Percentiles rank a stretch among this genome's conserved stretches.
These are phyloP conservation scores for Zea luxurians DNA, from an alignment of 176 grass and related monocot genomes.

Conservation along the genomic window DNA sequence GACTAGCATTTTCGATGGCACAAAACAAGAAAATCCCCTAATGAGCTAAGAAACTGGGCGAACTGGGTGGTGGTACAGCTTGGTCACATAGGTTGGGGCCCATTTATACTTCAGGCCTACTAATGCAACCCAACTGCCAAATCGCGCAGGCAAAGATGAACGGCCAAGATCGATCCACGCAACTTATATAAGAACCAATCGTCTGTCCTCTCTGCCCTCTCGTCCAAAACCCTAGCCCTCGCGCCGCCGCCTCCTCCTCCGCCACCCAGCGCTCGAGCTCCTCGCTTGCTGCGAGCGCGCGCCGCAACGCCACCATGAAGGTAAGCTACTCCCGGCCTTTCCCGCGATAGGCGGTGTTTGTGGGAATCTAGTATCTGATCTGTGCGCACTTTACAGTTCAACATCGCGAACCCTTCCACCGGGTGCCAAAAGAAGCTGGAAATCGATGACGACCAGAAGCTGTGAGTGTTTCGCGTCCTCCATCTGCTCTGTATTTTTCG, in stretches of 20 bases:
- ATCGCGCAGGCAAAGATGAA: background rate
- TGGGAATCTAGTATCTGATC: background rate
- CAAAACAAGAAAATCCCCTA: background rate
- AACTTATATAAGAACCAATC: conserved; percentile 33
- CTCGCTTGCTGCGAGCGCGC: conserved; percentile 41
- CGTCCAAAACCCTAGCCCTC: conserved; percentile 50
- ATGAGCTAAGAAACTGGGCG: background rate
- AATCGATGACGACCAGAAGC: conserved; percentile 96
- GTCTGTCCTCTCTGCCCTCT: background rate
- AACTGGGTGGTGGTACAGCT: background rate
- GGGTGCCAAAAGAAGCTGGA: conserved; percentile 97
- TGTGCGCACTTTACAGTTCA: conserved; percentile 52
- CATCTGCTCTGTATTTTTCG: background rate
- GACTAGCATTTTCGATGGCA: background rate
- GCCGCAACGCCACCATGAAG: conserved; percentile 51
- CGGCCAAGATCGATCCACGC: conserved; percentile 18
- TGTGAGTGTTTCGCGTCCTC: conserved; percentile 52
- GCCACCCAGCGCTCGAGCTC: conserved; percentile 17
- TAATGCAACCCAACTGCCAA: background rate
- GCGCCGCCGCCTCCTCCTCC: conserved; percentile 38
- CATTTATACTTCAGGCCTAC: background rate
- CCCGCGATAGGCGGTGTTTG: background rate
- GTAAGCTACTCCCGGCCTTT: background rate
- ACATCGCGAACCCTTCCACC: conserved; percentile 88
- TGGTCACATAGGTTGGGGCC: background rate